Conservation (phyloP, 345 rosid genomes). For the Eutrema yunnanense region DNA sequence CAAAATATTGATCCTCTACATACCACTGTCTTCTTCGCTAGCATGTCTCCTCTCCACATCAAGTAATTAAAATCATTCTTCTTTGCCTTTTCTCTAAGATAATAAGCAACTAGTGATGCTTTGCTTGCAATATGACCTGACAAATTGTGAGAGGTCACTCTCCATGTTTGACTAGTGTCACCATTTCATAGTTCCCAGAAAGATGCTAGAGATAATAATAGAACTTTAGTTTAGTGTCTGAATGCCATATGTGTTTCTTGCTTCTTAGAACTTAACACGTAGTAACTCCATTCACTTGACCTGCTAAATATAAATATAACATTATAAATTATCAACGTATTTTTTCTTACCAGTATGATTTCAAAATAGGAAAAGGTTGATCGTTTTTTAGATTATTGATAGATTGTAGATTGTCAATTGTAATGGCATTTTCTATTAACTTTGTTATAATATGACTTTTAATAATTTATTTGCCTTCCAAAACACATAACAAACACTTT, state of each 20-base stretch:
- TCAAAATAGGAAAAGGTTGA: background rate
- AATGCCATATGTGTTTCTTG: too few species aligned
- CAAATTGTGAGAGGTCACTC: conserved; percentile 1
- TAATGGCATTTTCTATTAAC: background rate
- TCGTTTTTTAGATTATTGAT: background rate
- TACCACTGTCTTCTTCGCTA: conserved; percentile 78
- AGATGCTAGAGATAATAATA: too few species aligned
- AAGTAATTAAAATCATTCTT: conserved; percentile 40
- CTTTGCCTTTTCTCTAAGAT: background rate
- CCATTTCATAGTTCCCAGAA: background rate
- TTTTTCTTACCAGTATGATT: background rate
- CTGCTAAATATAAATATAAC: background rate
- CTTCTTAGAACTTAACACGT: too few species aligned
- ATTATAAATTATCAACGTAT: too few species aligned
- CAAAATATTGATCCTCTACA: conserved; percentile 59
- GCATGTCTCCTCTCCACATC: conserved; percentile 96
- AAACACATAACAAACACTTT: background rate
- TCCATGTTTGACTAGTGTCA: conserved; percentile 12
- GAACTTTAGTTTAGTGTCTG: too few species aligned
- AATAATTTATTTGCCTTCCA: background rate
- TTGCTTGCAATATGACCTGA: conserved; percentile 11
- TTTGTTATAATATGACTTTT: background rate
- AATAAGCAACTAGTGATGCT: background rate
- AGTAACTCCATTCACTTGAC: background rate
- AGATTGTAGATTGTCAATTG: background rate